These are phyloP conservation scores for Collybiopsis luxurians DNA, from an alignment of 768 basidiomycete species.

Conservation along the genomic window DNA sequence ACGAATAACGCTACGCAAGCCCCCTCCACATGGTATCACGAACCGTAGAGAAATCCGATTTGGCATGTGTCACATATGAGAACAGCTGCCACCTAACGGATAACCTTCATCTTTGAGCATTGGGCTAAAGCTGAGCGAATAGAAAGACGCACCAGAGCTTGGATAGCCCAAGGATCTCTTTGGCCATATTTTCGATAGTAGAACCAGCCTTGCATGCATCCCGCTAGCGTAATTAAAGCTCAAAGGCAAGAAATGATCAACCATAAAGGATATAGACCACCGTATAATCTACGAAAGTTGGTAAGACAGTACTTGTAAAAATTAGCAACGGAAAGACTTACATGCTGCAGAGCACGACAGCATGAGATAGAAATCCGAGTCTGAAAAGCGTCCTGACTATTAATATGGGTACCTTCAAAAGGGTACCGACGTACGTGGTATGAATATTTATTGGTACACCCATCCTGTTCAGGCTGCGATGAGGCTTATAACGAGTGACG, in stretches of 20 bases:
- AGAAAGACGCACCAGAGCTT: neutral
- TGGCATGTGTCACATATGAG: conserved; percentile 10
- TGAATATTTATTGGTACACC: neutral
- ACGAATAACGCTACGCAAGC: neutral
- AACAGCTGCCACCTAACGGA: conserved; percentile 1
- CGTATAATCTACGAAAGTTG: conserved; percentile 1
- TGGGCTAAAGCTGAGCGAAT: no score
- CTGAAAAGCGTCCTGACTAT: neutral
- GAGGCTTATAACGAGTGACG: no score
- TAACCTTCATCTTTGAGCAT: neutral
- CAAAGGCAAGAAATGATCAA: neutral
- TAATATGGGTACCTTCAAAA: neutral
- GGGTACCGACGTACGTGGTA: neutral
- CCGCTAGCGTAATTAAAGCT: conserved; percentile 7
- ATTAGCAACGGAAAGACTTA: neutral
- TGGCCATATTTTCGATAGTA: conserved; percentile 8
- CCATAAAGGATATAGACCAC: neutral
- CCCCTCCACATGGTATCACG: neutral
- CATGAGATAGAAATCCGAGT: conserved; percentile 5
- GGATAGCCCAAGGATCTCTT: conserved; percentile 4
- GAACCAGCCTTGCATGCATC: conserved; percentile 11
- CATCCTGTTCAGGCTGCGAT: neutral
- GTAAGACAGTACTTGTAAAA: neutral
- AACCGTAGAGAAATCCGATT: conserved; percentile 9
- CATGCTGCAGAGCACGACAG: conserved; percentile 5